Evolutionary conservation across 2,329 filamentous ascomycete genomes (phyloP).

Genomic region (Tolypocladium nubicola): DNA sequence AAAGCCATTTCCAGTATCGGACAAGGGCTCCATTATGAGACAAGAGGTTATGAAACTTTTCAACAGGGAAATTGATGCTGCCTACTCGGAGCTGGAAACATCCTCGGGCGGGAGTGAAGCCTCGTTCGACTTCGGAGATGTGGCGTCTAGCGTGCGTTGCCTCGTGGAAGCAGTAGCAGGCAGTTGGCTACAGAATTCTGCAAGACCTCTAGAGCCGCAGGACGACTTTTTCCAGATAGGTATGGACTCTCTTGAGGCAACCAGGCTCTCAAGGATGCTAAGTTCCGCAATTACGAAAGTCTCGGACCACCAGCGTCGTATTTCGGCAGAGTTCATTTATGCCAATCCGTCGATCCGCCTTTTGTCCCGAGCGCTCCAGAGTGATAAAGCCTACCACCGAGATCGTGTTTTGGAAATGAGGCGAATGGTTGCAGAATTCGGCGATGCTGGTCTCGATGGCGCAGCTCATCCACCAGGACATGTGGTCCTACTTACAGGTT

Average conservation of each 20-base stretch:
- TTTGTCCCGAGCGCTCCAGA: too few species aligned
- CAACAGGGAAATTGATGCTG: conserved; percentile 8
- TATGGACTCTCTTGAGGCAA: conserved; percentile 19
- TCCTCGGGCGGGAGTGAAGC: background rate
- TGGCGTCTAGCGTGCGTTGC: conserved; percentile 6
- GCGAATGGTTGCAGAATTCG: too few species aligned
- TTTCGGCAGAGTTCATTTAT: too few species aligned
- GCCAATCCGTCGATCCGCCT: too few species aligned
- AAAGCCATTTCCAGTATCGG: conserved; percentile 6
- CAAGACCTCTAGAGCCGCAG: background rate
- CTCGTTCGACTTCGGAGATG: background rate
- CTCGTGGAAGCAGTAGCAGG: conserved; percentile 6
- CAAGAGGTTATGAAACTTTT: conserved; percentile 4
- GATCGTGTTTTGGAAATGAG: too few species aligned
- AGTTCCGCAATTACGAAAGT: background rate
- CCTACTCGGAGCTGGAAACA: conserved; percentile 7
- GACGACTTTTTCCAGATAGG: conserved; percentile 18
- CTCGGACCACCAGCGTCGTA: too few species aligned
- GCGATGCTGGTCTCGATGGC: too few species aligned
- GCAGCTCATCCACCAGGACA: conserved; percentile 1
- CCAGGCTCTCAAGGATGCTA: conserved; percentile 9
- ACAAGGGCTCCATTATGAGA: conserved; percentile 9
- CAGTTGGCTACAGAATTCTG: background rate
- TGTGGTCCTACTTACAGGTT: conserved; percentile 11
- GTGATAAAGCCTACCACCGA: too few species aligned